Conservation (phyloP, 73 alveolate genomes). For the Paramecium sonneborni region DNA sequence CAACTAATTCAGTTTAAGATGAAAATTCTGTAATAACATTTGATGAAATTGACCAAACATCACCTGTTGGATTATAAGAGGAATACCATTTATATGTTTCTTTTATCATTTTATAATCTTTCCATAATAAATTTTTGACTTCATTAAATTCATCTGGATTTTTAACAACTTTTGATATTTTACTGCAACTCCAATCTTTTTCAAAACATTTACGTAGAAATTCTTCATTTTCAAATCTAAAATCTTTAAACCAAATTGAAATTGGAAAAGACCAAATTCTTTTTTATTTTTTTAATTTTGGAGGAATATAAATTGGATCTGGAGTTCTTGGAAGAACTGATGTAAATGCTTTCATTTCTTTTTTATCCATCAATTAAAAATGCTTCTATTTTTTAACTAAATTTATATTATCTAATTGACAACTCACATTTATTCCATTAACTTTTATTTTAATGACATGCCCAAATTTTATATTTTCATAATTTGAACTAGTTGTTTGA, state of each 20-base stretch:
- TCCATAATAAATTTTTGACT: conserved; percentile 65
- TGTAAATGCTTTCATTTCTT: conserved; percentile 25
- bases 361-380: conserved; percentile 10
- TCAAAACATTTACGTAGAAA: conserved; percentile 56
- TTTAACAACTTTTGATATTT: conserved; percentile 63
- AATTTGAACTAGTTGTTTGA: background rate
- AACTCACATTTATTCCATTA: background rate
- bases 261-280: conserved; percentile 64
- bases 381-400: background rate
- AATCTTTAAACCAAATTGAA: conserved; percentile 64
- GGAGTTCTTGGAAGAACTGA: conserved; percentile 63
- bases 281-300: conserved; percentile 56
- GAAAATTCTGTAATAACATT: conserved; percentile 68
- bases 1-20: conserved; percentile 37
- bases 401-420: conserved; percentile 9
- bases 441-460: background rate
- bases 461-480: background rate
- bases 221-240: conserved; percentile 35
- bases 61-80: conserved; percentile 65
- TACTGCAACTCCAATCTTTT: conserved; percentile 67
- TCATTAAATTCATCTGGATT: conserved; percentile 64
- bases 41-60: conserved; percentile 63
- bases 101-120: conserved; percentile 43
- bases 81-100: conserved; percentile 71
- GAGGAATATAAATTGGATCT: conserved; percentile 64